Evolutionary conservation across 2,329 filamentous ascomycete species (phyloP).

Genomic region (Sclerotinia nivalis): DNA sequence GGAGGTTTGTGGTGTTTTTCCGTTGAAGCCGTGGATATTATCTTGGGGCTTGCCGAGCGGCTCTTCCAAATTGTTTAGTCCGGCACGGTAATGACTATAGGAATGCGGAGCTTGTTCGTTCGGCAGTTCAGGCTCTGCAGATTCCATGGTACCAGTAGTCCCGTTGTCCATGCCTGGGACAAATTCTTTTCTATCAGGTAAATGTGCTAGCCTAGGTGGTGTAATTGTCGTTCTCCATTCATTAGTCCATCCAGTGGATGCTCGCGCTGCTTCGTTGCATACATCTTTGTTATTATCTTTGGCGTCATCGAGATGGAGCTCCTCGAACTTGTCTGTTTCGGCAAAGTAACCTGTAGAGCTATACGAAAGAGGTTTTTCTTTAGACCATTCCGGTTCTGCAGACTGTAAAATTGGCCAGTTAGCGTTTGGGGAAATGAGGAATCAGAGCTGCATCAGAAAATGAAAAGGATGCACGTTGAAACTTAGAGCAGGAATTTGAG

Average conservation of each 20-base stretch:
- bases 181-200: neutral
- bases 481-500: no score
- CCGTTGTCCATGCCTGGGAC: neutral
- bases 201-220: neutral
- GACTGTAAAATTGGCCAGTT: no score
- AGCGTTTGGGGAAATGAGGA: no score
- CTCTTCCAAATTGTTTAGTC: neutral
- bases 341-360: neutral
- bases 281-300: neutral
- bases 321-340: neutral
- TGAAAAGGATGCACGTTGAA: no score
- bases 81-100: neutral
- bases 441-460: no score
- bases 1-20: neutral
- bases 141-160: fast-evolving
- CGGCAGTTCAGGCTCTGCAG: neutral
- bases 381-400: neutral
- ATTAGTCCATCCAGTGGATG: neutral
- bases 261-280: neutral
- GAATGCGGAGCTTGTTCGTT: neutral
- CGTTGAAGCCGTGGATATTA: no score
- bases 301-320: neutral
- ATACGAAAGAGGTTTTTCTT: neutral
- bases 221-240: neutral
- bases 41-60: no score